Evolutionary conservation across 2,329 filamentous ascomycete species (phyloP).

Genomic region (Ophiosphaerella narmari): DNA sequence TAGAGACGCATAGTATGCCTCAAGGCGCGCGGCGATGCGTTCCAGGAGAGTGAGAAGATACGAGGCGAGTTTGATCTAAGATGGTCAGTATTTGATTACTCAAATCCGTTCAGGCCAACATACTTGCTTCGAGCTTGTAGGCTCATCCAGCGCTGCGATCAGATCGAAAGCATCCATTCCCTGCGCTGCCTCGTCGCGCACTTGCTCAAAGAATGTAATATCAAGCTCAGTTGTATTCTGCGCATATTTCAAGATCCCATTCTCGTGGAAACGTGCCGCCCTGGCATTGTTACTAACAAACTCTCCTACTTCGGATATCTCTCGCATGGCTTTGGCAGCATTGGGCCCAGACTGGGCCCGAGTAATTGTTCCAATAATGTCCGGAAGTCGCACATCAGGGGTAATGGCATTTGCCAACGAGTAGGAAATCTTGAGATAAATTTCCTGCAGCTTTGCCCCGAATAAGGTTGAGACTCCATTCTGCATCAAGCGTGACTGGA

Average conservation of each 20-base stretch:
- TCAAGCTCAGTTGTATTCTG: constrained; percentile 23
- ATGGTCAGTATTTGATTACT: not conserved
- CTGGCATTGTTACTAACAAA: constrained; percentile 56
- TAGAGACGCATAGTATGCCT: constrained; percentile 58
- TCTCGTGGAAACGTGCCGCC: constrained; percentile 24
- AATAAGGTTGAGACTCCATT: constrained; percentile 58
- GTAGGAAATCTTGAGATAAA: constrained; percentile 60
- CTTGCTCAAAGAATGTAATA: constrained; percentile 22
- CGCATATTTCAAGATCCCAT: constrained; percentile 23
- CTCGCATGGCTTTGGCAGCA: constrained; percentile 53
- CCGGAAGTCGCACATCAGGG: constrained; percentile 46
- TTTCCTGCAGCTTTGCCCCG: constrained; percentile 58
- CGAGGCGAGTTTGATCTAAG: constrained; percentile 46
- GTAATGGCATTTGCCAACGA: constrained; percentile 51
- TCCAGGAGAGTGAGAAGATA: constrained; percentile 58
- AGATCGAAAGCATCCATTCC: constrained; percentile 29
- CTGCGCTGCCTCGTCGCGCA: constrained; percentile 20
- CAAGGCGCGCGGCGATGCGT: constrained; percentile 57
- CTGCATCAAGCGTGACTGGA: constrained; percentile 58
- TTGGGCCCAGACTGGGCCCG: constrained; percentile 52
- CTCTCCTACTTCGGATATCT: constrained; percentile 57
- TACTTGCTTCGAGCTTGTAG: constrained; percentile 14
- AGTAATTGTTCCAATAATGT: constrained; percentile 51
- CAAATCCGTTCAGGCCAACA: not conserved
- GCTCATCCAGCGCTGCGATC: constrained; percentile 19